phyloP scores from a whole-genome alignment of 2,329 filamentous ascomycete species.

The Didymellaceae sp. region DNA sequence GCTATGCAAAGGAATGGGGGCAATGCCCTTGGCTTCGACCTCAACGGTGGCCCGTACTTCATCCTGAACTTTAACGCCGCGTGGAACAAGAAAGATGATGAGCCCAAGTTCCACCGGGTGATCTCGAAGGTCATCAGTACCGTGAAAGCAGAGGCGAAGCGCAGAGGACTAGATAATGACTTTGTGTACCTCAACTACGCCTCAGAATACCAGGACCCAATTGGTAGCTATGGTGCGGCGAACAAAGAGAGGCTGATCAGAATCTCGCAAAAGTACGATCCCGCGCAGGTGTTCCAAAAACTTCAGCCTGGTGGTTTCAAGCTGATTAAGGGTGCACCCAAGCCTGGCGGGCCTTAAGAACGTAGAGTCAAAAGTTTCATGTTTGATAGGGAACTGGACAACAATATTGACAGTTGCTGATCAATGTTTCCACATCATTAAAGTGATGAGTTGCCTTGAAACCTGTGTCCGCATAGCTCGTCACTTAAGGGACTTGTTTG shows the following conservation, averaged over 20 bases:
- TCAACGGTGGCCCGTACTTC: constrained; percentile 23
- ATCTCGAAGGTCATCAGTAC: constrained; percentile 13
- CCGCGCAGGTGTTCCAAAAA: constrained; percentile 48
- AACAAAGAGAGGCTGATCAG: constrained; percentile 33
- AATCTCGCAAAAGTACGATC: constrained; percentile 50
- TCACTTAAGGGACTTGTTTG: too few species aligned
- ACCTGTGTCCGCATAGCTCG: too few species aligned
- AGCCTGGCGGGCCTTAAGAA: neutral
- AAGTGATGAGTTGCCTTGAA: too few species aligned
- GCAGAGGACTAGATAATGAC: constrained; percentile 15
- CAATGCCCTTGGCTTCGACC: constrained; percentile 32
- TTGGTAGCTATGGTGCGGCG: constrained; percentile 49
- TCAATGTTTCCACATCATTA: too few species aligned
- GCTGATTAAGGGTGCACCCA: constrained; percentile 11
- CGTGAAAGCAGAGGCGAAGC: constrained; percentile 15
- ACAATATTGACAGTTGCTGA: too few species aligned
- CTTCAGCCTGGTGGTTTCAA: constrained; percentile 53
- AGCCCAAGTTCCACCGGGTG: constrained; percentile 15
- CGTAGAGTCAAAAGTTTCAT: too few species aligned
- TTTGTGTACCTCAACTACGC: constrained; percentile 26
- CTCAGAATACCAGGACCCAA: constrained; percentile 47
- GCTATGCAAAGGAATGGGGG: constrained; percentile 30
- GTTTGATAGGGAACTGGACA: too few species aligned
- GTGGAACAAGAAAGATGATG: constrained; percentile 16
- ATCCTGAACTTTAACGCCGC: constrained; percentile 22